Evolutionary conservation across 306 rosid species (phyloP).

Genomic region (Quercus wislizeni): DNA sequence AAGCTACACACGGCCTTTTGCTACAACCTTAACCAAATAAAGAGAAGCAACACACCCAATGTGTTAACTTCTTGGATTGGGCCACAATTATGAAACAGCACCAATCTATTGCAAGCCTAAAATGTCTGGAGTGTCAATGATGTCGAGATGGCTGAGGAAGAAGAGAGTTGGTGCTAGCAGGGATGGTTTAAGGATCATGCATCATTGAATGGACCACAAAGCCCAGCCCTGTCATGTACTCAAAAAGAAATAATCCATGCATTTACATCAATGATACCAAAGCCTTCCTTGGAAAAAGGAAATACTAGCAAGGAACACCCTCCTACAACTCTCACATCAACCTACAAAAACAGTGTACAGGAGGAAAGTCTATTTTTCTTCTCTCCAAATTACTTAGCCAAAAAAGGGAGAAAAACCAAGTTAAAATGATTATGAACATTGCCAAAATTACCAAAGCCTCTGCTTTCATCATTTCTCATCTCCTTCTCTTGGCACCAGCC

Average conservation of each 20-base stretch:
- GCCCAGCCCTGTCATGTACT: background rate
- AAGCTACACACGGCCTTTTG: too few species aligned
- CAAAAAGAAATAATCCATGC: background rate
- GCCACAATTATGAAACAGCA: too few species aligned
- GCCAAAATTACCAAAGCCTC: background rate
- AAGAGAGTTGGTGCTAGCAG: too few species aligned
- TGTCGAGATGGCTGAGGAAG: too few species aligned
- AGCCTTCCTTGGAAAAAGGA: background rate
- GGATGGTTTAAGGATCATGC: background rate
- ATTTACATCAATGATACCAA: background rate
- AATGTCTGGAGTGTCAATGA: too few species aligned
- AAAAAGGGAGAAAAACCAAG: background rate
- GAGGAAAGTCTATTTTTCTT: background rate
- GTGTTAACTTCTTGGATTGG: too few species aligned
- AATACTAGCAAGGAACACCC: background rate
- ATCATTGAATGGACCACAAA: background rate
- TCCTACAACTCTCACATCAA: background rate
- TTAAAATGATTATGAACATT: background rate
- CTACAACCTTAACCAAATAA: too few species aligned
- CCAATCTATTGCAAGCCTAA: too few species aligned
- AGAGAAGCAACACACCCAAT: too few species aligned
- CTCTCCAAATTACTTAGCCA: background rate
- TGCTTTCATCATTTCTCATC: slow-evolving; percentile 39
- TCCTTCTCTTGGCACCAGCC: slow-evolving; percentile 70
- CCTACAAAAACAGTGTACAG: background rate